These are phyloP conservation scores for Pisolithus albus DNA, from an alignment of 768 basidiomycete genomes.

Conservation along the genomic window DNA sequence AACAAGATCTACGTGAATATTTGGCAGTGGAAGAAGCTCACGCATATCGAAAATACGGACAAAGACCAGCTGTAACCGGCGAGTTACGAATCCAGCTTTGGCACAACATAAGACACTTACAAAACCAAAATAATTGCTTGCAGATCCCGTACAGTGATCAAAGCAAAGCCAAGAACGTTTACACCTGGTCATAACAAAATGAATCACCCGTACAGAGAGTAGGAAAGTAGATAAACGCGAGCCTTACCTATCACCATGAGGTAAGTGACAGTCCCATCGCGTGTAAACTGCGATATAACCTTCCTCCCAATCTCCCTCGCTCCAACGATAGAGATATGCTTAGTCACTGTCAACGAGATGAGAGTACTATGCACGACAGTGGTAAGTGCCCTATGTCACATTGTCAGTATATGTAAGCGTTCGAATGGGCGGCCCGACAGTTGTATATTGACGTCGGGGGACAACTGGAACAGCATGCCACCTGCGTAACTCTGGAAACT, in stretches of 20 bases:
- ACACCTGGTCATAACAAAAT: background rate
- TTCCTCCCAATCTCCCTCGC: background rate
- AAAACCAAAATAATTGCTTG: background rate
- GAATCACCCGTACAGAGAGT: background rate
- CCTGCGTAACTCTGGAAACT: background rate
- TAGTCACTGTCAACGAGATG: background rate
- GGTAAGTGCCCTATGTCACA: background rate
- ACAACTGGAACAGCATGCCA: background rate
- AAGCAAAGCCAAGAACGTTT: background rate
- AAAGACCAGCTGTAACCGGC: background rate
- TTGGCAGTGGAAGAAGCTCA: background rate
- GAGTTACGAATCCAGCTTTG: background rate
- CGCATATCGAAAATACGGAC: background rate
- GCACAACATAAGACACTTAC: background rate
- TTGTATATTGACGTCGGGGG: background rate
- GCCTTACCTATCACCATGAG: background rate
- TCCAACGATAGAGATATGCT: background rate
- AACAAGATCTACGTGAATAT: background rate
- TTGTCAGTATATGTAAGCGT: background rate
- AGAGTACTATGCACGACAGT: background rate
- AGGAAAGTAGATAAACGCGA: background rate
- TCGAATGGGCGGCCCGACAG: background rate
- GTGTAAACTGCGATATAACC: background rate
- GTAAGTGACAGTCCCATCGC: background rate
- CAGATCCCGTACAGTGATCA: background rate